Conservation (phyloP, 2,329 filamentous ascomycete species). For the Aspergillus udagawae region DNA sequence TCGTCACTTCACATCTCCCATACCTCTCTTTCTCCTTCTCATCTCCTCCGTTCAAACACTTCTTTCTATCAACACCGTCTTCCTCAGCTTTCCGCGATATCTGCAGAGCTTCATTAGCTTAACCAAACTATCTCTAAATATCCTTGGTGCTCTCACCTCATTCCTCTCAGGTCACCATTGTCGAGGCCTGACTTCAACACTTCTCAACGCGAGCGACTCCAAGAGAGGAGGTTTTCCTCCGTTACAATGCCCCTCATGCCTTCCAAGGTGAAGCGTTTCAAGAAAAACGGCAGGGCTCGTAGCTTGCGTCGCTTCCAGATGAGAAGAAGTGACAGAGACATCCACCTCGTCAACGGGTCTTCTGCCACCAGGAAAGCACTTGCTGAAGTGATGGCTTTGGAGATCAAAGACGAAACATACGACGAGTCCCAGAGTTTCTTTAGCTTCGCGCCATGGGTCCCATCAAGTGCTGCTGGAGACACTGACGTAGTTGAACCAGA, state of each 20-base stretch:
- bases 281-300: background rate
- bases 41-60: background rate
- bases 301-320: constrained; percentile 13
- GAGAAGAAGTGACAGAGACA: constrained; percentile 11
- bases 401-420: background rate
- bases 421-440: background rate
- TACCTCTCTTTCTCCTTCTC: background rate
- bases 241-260: background rate
- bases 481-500: background rate
- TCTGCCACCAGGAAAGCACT: background rate
- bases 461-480: background rate
- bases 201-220: background rate
- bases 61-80: background rate
- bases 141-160: background rate
- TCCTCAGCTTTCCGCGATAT: background rate
- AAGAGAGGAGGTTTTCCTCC: background rate
- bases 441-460: background rate
- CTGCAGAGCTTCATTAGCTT: background rate
- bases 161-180: background rate
- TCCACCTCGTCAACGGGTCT: constrained; percentile 1
- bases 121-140: background rate
- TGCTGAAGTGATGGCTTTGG: background rate
- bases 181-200: background rate
- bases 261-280: background rate
- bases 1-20: background rate